A percentile compares a stretch with the other conserved stretches of the same genome.
phyloP scores from a whole-genome alignment of 495 filamentous ascomycete species.

The Podospora conica region DNA sequence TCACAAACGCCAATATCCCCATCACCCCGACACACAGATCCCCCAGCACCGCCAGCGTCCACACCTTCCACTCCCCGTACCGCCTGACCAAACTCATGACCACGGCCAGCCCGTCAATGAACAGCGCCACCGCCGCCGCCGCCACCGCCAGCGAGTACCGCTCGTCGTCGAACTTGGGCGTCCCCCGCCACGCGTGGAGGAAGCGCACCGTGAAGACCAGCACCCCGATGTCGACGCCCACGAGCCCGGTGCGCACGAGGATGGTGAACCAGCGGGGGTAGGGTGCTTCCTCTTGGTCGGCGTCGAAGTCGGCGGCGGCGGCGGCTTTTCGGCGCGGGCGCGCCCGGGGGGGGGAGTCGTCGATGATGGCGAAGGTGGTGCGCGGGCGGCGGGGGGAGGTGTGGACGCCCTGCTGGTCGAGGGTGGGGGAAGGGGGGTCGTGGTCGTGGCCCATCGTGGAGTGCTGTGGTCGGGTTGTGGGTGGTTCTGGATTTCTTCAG shows the following conservation, averaged over 20 bases:
- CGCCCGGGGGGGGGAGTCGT: background rate
- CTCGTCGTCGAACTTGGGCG: background rate
- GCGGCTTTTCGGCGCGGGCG: no score
- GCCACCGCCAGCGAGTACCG: background rate
- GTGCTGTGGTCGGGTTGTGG: background rate
- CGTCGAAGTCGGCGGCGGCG: background rate
- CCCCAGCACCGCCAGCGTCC: background rate
- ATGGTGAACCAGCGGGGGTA: background rate
- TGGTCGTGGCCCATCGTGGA: background rate
- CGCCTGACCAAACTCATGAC: background rate
- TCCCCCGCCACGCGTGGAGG: background rate
- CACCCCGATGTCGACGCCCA: background rate
- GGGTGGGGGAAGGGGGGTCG: background rate
- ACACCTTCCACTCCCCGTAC: background rate
- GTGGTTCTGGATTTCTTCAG: background rate
- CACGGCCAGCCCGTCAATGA: background rate
- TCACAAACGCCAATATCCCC: background rate
- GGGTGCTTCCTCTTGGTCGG: background rate
- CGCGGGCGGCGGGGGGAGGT: background rate
- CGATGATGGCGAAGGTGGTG: background rate
- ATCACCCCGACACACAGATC: background rate
- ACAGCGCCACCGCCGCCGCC: background rate
- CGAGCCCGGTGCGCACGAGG: background rate
- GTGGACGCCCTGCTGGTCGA: background rate
- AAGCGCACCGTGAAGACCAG: background rate